These are phyloP conservation scores for Calocybe indica DNA, from an alignment of 768 basidiomycete genomes.

Conservation along the genomic window DNA sequence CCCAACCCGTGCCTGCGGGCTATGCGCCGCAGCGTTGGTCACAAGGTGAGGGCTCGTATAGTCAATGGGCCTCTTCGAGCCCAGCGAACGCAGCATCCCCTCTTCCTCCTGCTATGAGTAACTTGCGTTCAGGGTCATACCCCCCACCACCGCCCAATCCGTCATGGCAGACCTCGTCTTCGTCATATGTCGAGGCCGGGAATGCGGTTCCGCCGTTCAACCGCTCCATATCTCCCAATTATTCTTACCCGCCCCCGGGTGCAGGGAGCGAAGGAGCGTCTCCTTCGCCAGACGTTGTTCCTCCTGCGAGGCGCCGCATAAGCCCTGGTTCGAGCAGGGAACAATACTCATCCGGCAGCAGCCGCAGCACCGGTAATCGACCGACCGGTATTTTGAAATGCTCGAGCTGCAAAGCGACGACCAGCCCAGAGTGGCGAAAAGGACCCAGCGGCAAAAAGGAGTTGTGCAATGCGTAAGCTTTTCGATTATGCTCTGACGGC, in stretches of 20 bases:
- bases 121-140: constrained; percentile 25
- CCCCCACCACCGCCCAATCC: constrained; percentile 24
- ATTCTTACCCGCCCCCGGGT: constrained; percentile 29
- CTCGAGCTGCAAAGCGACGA: constrained; percentile 74
- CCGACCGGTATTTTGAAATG: constrained; percentile 71
- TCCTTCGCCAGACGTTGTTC: constrained; percentile 41
- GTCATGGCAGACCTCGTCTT: constrained; percentile 37
- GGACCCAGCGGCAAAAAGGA: constrained; percentile 89
- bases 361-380: constrained; percentile 53
- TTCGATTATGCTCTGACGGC: background rate
- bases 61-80: constrained; percentile 23
- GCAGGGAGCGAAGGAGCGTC: constrained; percentile 21
- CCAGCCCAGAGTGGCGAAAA: constrained; percentile 89
- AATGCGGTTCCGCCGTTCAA: background rate
- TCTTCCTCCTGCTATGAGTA: constrained; percentile 23
- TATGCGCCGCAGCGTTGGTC: constrained; percentile 40
- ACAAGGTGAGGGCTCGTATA: constrained; percentile 24
- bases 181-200: constrained; percentile 16
- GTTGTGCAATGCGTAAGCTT: constrained; percentile 81
- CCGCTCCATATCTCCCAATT: constrained; percentile 21
- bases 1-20: constrained; percentile 17
- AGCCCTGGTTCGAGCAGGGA: constrained; percentile 49
- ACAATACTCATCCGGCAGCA: constrained; percentile 30
- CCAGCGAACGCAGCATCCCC: constrained; percentile 23
- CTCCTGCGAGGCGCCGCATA: constrained; percentile 51